These are phyloP conservation scores for Simmondsia chinensis DNA, from an alignment of 148 eudicot genomes.

Conservation along the genomic window DNA sequence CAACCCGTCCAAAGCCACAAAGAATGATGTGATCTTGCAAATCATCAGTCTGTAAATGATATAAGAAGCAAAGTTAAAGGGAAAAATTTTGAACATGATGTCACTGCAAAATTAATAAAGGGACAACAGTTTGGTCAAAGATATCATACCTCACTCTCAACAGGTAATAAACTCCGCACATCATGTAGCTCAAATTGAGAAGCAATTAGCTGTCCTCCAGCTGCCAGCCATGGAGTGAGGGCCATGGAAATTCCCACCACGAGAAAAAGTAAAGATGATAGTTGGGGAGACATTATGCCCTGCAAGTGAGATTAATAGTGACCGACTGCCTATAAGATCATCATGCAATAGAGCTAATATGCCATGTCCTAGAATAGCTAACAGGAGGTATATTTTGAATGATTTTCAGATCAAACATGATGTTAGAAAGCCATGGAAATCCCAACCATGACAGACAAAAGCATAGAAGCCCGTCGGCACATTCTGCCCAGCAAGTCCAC, in stretches of 20 bases:
- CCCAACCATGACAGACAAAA: no score
- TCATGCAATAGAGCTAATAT: background rate
- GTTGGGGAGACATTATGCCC: constrained; percentile 93
- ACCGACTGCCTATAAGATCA: background rate
- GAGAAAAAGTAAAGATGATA: constrained; percentile 90
- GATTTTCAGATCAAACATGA: no score
- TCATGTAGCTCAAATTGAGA: constrained; percentile 96
- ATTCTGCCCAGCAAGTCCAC: no score
- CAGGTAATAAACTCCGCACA: constrained; percentile 87
- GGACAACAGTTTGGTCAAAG: background rate
- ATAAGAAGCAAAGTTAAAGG: constrained; percentile 10
- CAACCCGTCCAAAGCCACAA: constrained; percentile 98
- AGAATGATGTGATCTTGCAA: constrained; percentile 95
- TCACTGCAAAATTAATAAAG: background rate
- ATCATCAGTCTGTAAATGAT: constrained; percentile 80
- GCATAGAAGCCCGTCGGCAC: no score
- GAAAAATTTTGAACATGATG: background rate
- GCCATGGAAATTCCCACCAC: constrained; percentile 99
- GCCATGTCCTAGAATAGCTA: background rate
- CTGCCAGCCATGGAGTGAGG: constrained; percentile 92
- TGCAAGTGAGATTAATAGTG: constrained; percentile 27
- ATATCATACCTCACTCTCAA: constrained; percentile 77
- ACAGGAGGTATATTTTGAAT: no score
- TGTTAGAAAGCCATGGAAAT: no score
- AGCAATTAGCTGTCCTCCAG: constrained; percentile 98